Conservation (phyloP, 2,329 filamentous ascomycete genomes). For the Calycina herbarum region DNA sequence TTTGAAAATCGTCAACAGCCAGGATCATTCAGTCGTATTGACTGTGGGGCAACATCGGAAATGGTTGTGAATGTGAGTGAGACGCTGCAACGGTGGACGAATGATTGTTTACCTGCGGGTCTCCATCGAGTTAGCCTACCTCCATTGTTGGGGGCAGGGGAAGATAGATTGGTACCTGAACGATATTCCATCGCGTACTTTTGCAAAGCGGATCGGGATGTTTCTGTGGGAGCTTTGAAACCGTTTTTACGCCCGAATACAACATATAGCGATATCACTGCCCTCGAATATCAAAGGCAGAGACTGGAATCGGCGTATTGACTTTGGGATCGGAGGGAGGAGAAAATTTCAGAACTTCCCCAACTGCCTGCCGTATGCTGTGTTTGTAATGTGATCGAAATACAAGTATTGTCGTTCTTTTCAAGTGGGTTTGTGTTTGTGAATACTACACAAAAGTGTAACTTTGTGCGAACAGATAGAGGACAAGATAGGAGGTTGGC, state of each 20-base stretch:
- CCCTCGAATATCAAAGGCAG: constrained; percentile 20
- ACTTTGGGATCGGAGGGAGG: neutral
- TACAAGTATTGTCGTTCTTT: too few species aligned
- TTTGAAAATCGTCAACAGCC: constrained; percentile 42
- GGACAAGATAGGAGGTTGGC: too few species aligned
- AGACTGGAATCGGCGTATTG: constrained; percentile 14
- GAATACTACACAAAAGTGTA: too few species aligned
- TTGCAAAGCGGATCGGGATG: constrained; percentile 18
- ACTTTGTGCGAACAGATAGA: too few species aligned
- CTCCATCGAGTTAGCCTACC: constrained; percentile 19
- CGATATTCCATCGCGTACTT: constrained; percentile 19
- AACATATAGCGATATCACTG: constrained; percentile 17
- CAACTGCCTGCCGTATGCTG: neutral
- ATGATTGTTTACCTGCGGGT: constrained; percentile 17
- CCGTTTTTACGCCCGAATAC: constrained; percentile 8
- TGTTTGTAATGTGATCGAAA: neutral
- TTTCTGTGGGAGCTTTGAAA: constrained; percentile 13
- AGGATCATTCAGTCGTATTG: constrained; percentile 42
- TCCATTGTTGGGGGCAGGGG: neutral
- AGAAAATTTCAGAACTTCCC: neutral
- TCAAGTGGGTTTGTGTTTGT: too few species aligned
- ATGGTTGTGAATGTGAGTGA: constrained; percentile 50
- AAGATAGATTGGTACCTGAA: constrained; percentile 5
- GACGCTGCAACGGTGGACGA: constrained; percentile 31
- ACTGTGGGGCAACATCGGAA: constrained; percentile 8